Conservation (phyloP, 2,329 filamentous ascomycete species). For the Aureobasidium melanogenum region DNA sequence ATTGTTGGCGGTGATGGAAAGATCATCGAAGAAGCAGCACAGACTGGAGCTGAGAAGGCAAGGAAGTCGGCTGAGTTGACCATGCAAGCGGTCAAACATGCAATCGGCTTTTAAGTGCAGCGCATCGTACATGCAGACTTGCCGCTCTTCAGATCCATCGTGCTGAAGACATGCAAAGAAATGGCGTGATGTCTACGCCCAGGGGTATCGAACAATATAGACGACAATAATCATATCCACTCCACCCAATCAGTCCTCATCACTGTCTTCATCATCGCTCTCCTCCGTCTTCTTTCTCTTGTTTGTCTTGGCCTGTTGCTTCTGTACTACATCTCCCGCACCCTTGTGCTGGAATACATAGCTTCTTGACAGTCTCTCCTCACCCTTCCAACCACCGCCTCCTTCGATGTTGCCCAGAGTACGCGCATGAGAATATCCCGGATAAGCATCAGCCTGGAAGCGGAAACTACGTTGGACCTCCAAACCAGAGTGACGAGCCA, state of each 20-base stretch:
- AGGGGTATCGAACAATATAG: conserved; percentile 4
- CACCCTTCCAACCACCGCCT: conserved; percentile 40
- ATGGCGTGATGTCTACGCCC: background rate
- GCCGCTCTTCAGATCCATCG: background rate
- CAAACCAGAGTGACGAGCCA: conserved; percentile 69
- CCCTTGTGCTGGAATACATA: conserved; percentile 37
- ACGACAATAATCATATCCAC: background rate
- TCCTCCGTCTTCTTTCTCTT: conserved; percentile 17
- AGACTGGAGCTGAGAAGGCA: conserved; percentile 53
- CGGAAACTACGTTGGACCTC: conserved; percentile 61
- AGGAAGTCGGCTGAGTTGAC: conserved; percentile 47
- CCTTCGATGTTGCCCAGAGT: conserved; percentile 53
- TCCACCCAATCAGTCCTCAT: conserved; percentile 16
- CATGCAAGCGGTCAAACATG: conserved; percentile 36
- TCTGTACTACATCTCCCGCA: conserved; percentile 16
- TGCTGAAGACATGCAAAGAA: background rate
- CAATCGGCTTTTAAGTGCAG: conserved; percentile 29
- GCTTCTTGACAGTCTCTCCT: conserved; percentile 37
- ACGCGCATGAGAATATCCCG: conserved; percentile 63
- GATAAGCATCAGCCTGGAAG: conserved; percentile 60
- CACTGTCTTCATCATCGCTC: conserved; percentile 15
- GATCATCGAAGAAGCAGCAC: conserved; percentile 50
- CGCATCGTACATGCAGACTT: background rate
- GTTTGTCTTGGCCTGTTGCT: conserved; percentile 11
- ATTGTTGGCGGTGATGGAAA: conserved; percentile 41